Evolutionary conservation across 1,284 basidiomycete genomes (phyloP).

Genomic region (Volvariella volvacea): DNA sequence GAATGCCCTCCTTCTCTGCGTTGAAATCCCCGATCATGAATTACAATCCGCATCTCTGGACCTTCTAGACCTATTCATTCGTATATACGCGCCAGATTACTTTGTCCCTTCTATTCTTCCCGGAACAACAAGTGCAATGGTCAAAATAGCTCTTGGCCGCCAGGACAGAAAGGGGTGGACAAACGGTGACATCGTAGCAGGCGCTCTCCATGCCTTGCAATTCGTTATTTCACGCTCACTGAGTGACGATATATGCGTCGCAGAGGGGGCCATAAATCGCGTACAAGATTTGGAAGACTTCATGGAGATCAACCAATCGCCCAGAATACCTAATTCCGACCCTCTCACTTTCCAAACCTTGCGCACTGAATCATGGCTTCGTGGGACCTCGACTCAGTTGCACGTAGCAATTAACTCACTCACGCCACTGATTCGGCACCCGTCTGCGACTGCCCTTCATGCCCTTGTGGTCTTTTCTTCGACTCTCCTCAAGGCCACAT

Average conservation of each 20-base stretch:
- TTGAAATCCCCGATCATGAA: conserved; percentile 47
- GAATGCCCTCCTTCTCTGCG: conserved; percentile 56
- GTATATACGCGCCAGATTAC: conserved; percentile 54
- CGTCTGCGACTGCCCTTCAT: conserved; percentile 52
- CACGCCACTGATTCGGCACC: conserved; percentile 57
- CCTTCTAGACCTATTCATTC: conserved; percentile 50
- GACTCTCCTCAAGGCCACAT: conserved; percentile 44
- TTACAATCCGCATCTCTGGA: conserved; percentile 63
- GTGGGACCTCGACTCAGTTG: conserved; percentile 58
- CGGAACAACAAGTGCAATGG: conserved; percentile 72
- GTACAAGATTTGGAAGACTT: conserved; percentile 60
- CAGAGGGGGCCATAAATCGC: conserved; percentile 49
- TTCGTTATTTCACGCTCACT: conserved; percentile 49
- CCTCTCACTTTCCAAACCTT: conserved; percentile 35
- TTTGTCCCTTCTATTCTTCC: conserved; percentile 73
- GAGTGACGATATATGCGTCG: conserved; percentile 59
- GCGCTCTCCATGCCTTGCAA: conserved; percentile 52
- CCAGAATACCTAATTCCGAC: conserved; percentile 5
- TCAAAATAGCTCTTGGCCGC: conserved; percentile 56
- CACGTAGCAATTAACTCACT: conserved; percentile 63
- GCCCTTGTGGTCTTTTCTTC: conserved; percentile 52
- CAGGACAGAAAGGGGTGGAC: conserved; percentile 53
- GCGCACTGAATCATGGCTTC: conserved; percentile 53
- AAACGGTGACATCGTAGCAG: conserved; percentile 57
- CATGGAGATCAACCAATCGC: conserved; percentile 21